These are phyloP conservation scores for Euryodendron excelsum DNA, from an alignment of 148 eudicot genomes.

Conservation along the genomic window DNA sequence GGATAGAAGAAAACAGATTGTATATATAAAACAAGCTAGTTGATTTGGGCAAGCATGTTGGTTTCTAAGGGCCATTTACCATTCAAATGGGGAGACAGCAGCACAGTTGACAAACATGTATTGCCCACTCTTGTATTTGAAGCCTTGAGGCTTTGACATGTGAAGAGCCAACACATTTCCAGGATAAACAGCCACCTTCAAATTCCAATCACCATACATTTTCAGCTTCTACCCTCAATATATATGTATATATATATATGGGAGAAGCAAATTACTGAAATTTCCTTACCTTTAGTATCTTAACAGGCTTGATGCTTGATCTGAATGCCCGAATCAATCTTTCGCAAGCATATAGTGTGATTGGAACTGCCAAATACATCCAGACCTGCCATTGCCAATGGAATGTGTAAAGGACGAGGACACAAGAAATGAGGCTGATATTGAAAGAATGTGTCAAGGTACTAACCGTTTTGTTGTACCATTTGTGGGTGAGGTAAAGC, in stretches of 20 bases:
- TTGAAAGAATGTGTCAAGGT: not conserved
- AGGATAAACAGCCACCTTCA: conserved; percentile 58
- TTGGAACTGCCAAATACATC: conserved; percentile 54
- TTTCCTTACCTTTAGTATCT: conserved; percentile 43
- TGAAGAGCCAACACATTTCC: conserved; percentile 56
- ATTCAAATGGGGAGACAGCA: conserved; percentile 62
- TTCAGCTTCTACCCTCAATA: not conserved
- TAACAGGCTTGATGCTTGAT: conserved; percentile 54
- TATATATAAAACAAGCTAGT: too few species aligned
- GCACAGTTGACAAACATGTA: conserved; percentile 65
- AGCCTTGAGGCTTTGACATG: conserved; percentile 62
- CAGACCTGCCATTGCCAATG: conserved; percentile 41
- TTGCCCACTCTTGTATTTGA: conserved; percentile 60
- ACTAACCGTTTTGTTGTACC: conserved; percentile 50
- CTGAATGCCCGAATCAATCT: conserved; percentile 47
- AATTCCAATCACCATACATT: not conserved
- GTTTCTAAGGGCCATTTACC: conserved; percentile 26
- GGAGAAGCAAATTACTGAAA: not conserved
- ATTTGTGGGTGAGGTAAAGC: conserved; percentile 40
- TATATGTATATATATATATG: not conserved
- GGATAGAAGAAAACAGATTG: too few species aligned
- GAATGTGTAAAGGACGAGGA: too few species aligned
- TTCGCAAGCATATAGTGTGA: conserved; percentile 40
- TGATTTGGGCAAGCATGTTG: too few species aligned
- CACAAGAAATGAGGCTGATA: too few species aligned